Evolutionary conservation across 306 rosid species (phyloP), one percentile per base, ranked within the genome.

Genomic region (Lotus japonicus): DNA sequence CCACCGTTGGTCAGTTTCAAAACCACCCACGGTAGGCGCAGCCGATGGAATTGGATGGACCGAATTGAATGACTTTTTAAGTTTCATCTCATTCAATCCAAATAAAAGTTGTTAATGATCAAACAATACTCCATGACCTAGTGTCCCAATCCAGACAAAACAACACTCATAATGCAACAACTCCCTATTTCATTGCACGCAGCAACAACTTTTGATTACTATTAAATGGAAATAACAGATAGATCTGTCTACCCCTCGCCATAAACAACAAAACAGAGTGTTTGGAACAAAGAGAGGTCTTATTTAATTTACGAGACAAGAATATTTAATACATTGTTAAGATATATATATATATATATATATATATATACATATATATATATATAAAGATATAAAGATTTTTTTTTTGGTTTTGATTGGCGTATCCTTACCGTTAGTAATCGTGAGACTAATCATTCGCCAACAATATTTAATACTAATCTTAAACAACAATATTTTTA

Each of bases 131-230:
- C 7, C 39, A 28, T 52, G 77, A 45, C 77, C 74, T 52, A 71
- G 5, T 44, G 43, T 13, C 69, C 49, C 18, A 71, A 52, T 71
- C 5, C 55, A 66, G 70, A 71, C 82, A 77, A 77, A 18, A 65
- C 26, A 71, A 65, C 69, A 65, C 58, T 63, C 18, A 45, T 9
- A 66, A 55, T 77, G 21, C 72, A 78, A 78, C 78, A 15, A 71
- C 78, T 71, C 70, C 64, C 39, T 44, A 71, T 71, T 77, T 64
- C 55, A 57, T 65, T 71, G 63, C 9, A 45, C 39, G 56, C 43
- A 63, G 56, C 67, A 56, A 42, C 62, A 77, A 62, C 19, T 49
- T 54, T 56, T 11, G 33, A 44, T 64, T 12, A 26, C 16, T 49
- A 21, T 56, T 57, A 41, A 16, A 39, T 64, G 50, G 31, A 26